Evolutionary conservation across 2,329 filamentous ascomycete species (phyloP).

Genomic region (Ceratocystiopsis sp.): DNA sequence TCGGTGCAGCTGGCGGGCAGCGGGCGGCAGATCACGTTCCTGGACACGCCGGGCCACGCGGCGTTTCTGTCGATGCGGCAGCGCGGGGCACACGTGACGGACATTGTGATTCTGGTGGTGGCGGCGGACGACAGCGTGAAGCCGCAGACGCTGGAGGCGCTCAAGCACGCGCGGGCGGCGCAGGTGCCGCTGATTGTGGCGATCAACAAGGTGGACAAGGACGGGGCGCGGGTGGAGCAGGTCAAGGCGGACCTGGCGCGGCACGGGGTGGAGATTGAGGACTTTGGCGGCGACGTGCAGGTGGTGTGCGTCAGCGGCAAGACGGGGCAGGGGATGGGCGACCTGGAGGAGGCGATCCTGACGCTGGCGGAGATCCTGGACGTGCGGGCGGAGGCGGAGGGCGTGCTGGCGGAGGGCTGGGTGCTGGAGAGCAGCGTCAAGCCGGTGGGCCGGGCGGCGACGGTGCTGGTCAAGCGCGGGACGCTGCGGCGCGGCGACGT

Average conservation of each 20-base stretch:
- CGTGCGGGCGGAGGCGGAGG: conserved; percentile 61
- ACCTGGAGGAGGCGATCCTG: conserved; percentile 79
- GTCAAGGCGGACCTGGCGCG: conserved; percentile 78
- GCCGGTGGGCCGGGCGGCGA: conserved; percentile 67
- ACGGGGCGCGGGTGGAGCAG: conserved; percentile 58
- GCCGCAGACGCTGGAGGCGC: conserved; percentile 87
- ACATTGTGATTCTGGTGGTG: conserved; percentile 90
- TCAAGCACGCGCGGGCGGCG: conserved; percentile 78
- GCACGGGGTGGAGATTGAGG: conserved; percentile 80
- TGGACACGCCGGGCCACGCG: conserved; percentile 91
- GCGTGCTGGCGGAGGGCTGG: conserved; percentile 69
- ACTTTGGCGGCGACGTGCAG: conserved; percentile 87
- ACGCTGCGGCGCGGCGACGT: conserved; percentile 67
- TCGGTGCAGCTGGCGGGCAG: conserved; percentile 63
- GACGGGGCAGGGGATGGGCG: conserved; percentile 79
- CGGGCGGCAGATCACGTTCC: conserved; percentile 84
- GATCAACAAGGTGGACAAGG: conserved; percentile 93
- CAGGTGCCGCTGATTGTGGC: conserved; percentile 93
- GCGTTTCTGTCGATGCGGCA: conserved; percentile 94
- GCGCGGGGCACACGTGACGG: conserved; percentile 85
- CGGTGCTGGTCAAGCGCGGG: conserved; percentile 73
- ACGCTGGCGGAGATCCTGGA: conserved; percentile 81
- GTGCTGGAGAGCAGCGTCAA: conserved; percentile 85
- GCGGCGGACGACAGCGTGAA: conserved; percentile 96
- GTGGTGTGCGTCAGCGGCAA: conserved; percentile 84